These are phyloP conservation scores for Aspergillus novofumigatus DNA, from an alignment of 2,329 filamentous ascomycete genomes.

Conservation along the genomic window DNA sequence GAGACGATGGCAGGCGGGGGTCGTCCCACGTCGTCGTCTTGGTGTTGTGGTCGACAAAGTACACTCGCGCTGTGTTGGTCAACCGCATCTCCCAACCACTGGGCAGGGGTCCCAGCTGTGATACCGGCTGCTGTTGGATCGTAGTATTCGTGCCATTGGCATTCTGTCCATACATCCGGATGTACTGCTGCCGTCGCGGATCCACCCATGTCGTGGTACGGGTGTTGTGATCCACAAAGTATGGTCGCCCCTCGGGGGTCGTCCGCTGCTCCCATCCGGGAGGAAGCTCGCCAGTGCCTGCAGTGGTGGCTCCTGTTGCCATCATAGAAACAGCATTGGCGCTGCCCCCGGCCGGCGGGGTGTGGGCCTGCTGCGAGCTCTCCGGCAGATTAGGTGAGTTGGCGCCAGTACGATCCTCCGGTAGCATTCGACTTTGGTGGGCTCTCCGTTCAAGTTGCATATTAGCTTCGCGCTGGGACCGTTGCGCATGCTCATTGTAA, in stretches of 20 bases:
- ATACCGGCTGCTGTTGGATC: conserved; percentile 96
- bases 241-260: conserved; percentile 89
- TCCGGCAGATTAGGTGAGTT: conserved; percentile 76
- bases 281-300: conserved; percentile 89
- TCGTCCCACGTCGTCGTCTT: conserved; percentile 99
- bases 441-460: conserved; percentile 89
- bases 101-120: conserved; percentile 87
- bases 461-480: conserved; percentile 78
- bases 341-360: conserved; percentile 43
- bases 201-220: conserved; percentile 98
- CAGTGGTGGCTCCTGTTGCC: conserved; percentile 90
- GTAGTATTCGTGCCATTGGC: conserved; percentile 68
- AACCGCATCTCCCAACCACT: conserved; percentile 99
- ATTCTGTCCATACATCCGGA: conserved; percentile 94
- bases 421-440: conserved; percentile 92
- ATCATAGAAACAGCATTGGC: conserved; percentile 73
- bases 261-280: conserved; percentile 95
- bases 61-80: conserved; percentile 94
- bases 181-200: conserved; percentile 94
- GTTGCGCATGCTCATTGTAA: conserved; percentile 70
- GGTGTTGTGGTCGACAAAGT: conserved; percentile 99
- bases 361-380: conserved; percentile 38
- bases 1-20: conserved; percentile 84
- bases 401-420: conserved; percentile 89
- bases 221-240: conserved; percentile 98